Evolutionary conservation across 2,329 filamentous ascomycete species (phyloP).

Genomic region (Kalaharituber pfeilii): DNA sequence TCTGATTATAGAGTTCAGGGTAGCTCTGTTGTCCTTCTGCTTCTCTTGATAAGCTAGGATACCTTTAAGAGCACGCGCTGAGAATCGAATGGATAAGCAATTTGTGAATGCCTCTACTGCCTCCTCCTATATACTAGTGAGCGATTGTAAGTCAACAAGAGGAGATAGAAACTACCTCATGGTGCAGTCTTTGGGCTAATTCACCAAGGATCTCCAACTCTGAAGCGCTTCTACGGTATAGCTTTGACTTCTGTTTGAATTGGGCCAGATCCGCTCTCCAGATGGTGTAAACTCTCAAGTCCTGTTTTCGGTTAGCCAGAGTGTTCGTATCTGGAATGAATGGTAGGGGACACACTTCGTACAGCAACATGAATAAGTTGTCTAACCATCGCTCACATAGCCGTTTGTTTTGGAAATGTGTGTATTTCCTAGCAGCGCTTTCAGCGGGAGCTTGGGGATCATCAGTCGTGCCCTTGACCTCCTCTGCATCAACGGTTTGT

Average conservation of each 20-base stretch:
- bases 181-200: constrained; percentile 80
- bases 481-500: constrained; percentile 58
- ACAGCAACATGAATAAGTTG: constrained; percentile 97
- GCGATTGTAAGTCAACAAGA: not conserved
- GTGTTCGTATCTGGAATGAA: not conserved
- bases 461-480: constrained; percentile 57
- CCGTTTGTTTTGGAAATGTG: constrained; percentile 73
- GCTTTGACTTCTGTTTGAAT: constrained; percentile 77
- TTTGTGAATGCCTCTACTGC: constrained; percentile 83
- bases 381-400: constrained; percentile 96
- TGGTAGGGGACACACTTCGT: constrained; percentile 33
- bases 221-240: constrained; percentile 91
- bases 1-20: constrained; percentile 68
- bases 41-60: constrained; percentile 65
- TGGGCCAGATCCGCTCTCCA: constrained; percentile 98
- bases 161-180: constrained; percentile 30
- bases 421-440: constrained; percentile 13
- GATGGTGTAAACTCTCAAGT: constrained; percentile 94
- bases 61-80: constrained; percentile 76
- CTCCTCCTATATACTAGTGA: constrained; percentile 41
- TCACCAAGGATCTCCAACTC: constrained; percentile 97
- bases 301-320: constrained; percentile 33
- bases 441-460: constrained; percentile 30
- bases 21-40: constrained; percentile 60
- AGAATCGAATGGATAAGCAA: constrained; percentile 76